These are phyloP conservation scores for Penicillium taxi DNA, from an alignment of 495 filamentous ascomycete species.

Conservation along the genomic window DNA sequence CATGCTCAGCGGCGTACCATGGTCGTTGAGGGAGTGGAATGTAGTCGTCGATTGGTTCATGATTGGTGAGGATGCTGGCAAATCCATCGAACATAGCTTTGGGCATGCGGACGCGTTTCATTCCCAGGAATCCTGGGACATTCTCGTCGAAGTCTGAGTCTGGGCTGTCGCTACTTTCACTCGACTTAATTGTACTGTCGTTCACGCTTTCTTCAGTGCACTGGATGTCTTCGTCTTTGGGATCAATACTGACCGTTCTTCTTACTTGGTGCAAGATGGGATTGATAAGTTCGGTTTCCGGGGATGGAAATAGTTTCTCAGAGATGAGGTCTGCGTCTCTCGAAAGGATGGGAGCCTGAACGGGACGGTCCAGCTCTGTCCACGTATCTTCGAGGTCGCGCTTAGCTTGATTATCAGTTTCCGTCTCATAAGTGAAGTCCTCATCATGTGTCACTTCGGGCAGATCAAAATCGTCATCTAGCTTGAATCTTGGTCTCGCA, in stretches of 20 bases:
- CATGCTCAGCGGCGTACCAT: background rate
- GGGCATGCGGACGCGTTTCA: conserved; percentile 7
- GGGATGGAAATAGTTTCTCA: background rate
- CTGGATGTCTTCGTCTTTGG: background rate
- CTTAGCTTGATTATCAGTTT: background rate
- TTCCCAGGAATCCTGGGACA: background rate
- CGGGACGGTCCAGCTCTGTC: conserved; percentile 2
- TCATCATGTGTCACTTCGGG: too few relatives aligned
- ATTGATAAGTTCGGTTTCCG: background rate
- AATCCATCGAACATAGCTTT: conserved; percentile 1
- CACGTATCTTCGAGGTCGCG: conserved; percentile 1
- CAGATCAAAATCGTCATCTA: background rate
- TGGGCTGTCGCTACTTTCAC: background rate
- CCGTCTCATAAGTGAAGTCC: background rate
- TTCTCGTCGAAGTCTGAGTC: background rate
- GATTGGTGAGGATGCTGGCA: background rate
- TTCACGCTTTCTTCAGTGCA: conserved; percentile 2
- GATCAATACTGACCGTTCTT: conserved; percentile 11
- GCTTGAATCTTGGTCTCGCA: background rate
- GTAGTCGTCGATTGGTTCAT: background rate
- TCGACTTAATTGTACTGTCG: conserved; percentile 6
- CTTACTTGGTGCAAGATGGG: conserved; percentile 8
- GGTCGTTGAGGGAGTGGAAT: background rate
- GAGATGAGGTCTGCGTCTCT: background rate
- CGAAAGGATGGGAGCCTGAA: background rate